Evolutionary conservation across 2,329 filamentous ascomycete genomes (phyloP).

Genomic region (Trichophyton verrucosum): DNA sequence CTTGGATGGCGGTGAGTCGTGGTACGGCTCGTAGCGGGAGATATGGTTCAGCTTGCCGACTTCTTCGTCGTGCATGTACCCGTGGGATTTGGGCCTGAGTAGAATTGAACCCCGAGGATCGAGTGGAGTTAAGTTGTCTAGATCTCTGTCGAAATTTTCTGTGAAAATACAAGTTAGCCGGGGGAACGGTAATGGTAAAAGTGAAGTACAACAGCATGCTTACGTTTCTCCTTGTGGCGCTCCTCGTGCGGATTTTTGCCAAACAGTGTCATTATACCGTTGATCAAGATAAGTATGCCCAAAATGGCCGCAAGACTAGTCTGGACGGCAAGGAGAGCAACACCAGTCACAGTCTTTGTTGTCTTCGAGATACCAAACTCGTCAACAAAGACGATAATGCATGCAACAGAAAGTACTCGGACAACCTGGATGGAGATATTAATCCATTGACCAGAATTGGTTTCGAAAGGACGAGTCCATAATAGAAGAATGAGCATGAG

Average conservation of each 20-base stretch:
- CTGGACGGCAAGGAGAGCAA: conserved; percentile 89
- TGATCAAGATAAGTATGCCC: conserved; percentile 77
- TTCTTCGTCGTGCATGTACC: conserved; percentile 16
- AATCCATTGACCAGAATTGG: conserved; percentile 79
- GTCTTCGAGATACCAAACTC: conserved; percentile 81
- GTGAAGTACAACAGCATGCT: conserved; percentile 28
- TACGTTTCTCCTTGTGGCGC: conserved; percentile 80
- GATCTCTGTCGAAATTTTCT: conserved; percentile 66
- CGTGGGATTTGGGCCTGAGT: conserved; percentile 43
- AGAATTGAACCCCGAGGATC: conserved; percentile 80
- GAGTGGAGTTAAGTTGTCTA: conserved; percentile 73
- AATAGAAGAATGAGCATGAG: conserved; percentile 67
- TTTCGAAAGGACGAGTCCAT: conserved; percentile 76
- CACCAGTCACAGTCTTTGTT: conserved; percentile 83
- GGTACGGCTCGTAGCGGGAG: conserved; percentile 30
- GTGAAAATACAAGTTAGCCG: conserved; percentile 11
- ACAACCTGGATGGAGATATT: conserved; percentile 86
- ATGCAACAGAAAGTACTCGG: conserved; percentile 74
- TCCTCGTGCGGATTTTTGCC: conserved; percentile 83
- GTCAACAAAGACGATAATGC: conserved; percentile 86
- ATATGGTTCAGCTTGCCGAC: conserved; percentile 32
- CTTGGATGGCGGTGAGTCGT: conserved; percentile 18
- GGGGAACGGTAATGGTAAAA: not conserved
- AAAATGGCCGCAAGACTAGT: conserved; percentile 68
- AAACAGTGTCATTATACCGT: conserved; percentile 70